Evolutionary conservation across 768 basidiomycete genomes (phyloP), one percentile per base, ranked within the genome.

Genomic region (Hydnomerulius pinastri): DNA sequence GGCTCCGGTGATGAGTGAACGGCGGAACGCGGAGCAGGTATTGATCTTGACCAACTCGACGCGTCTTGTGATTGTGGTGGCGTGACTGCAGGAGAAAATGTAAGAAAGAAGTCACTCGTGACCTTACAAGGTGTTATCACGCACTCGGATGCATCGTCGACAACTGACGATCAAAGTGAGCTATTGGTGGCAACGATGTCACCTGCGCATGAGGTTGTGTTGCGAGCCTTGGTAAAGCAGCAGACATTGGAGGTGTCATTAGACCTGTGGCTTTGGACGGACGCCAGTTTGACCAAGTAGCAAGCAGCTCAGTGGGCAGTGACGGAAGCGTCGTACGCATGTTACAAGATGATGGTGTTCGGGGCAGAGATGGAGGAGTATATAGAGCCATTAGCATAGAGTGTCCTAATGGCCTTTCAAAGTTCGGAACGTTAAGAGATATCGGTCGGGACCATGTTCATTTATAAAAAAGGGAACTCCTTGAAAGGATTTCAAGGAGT

Each of bases 181-280:
- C 72, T 45, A 89, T 86, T 35, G 87, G 82, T 1, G 87, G 87
- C 38, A 90, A 64, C 1, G 79, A 79, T 21, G 78, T 74, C 42
- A 69, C 50, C 55, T 67, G 65, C 20, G 58, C 60, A 57, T 55
- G 64, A 17, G 55, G 60, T 42, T 61, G 76, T 33, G 64, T 57
- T 45, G 64, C 55, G 17, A 65, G 53, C 18, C 69, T 60, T 1
- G 71, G 62, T 30, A 80, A 61, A 24, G 77, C 72, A 4, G 76
- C 68, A 7, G 78, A 73, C 73, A 79, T 72, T 17, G 82, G 82
- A 1, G 83, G 82, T 0, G 82, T 85, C 7, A 76, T 71, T 36
- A 81, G 77, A 23, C 71, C 61, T 9, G 72, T 59, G 5, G 62
- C 57, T 59, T 69, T 65, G 52, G 60, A n/a, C 3, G 65, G 57